These are phyloP conservation scores for Pyricularia grisea DNA, from an alignment of 2,329 filamentous ascomycete species.

Conservation along the genomic window DNA sequence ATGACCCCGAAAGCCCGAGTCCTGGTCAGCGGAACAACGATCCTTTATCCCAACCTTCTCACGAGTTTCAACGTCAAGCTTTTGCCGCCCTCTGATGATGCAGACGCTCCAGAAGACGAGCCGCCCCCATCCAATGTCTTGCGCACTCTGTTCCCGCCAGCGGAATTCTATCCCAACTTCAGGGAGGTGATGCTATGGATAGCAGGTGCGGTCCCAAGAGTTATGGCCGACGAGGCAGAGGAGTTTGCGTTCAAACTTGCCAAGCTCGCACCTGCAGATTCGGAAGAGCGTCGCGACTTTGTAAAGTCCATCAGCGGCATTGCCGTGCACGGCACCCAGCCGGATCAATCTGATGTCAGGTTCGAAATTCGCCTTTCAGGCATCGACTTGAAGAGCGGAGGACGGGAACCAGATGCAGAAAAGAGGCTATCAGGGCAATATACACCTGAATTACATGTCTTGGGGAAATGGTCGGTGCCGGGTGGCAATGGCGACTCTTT, in stretches of 20 bases:
- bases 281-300: conserved; percentile 2
- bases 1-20: conserved; percentile 34
- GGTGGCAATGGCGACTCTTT: background rate
- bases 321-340: background rate
- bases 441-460: background rate
- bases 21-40: conserved; percentile 33
- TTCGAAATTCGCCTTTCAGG: background rate
- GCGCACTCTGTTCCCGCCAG: background rate
- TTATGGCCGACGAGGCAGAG: conserved; percentile 24
- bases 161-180: conserved; percentile 33
- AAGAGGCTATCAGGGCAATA: background rate
- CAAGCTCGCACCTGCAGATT: conserved; percentile 9
- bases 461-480: background rate
- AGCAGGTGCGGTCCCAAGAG: conserved; percentile 29
- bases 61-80: conserved; percentile 32
- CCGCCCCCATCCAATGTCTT: conserved; percentile 1
- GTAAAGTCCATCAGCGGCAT: conserved; percentile 4
- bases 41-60: conserved; percentile 31
- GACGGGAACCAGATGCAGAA: background rate
- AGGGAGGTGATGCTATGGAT: conserved; percentile 36
- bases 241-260: conserved; percentile 14
- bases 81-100: conserved; percentile 26
- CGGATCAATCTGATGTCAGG: background rate
- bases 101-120: conserved; percentile 18
- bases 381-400: background rate